phyloP scores from a whole-genome alignment of 2,329 filamentous ascomycete species.

The Colletotrichum sp. region DNA sequence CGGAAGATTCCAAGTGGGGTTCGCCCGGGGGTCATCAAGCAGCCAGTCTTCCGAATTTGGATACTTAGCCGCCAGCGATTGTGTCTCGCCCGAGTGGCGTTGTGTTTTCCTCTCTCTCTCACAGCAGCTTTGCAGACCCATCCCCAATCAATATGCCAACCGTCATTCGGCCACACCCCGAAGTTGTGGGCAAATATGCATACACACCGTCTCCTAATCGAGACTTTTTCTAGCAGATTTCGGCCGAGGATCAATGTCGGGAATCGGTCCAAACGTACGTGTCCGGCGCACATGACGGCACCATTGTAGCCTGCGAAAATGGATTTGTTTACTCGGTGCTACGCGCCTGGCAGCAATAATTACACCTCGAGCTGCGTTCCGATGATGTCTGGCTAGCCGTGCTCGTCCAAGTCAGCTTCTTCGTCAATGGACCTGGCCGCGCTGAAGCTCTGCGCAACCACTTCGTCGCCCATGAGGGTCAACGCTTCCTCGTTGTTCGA shows the following conservation, averaged over 20 bases:
- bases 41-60: background rate
- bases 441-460: background rate
- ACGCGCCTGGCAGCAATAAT: background rate
- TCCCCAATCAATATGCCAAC: background rate
- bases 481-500: background rate
- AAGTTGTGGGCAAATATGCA: background rate
- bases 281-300: background rate
- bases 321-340: background rate
- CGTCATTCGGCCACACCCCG: background rate
- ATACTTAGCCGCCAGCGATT: background rate
- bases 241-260: background rate
- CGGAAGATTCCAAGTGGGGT: background rate
- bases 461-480: background rate
- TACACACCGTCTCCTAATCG: background rate
- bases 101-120: background rate
- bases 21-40: background rate
- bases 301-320: background rate
- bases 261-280: background rate
- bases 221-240: background rate
- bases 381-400: background rate
- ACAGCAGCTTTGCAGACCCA: background rate
- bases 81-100: background rate
- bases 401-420: background rate
- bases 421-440: background rate
- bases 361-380: background rate